Conservation (phyloP, 768 basidiomycete species). For the Phanerodontia chrysosporium region DNA sequence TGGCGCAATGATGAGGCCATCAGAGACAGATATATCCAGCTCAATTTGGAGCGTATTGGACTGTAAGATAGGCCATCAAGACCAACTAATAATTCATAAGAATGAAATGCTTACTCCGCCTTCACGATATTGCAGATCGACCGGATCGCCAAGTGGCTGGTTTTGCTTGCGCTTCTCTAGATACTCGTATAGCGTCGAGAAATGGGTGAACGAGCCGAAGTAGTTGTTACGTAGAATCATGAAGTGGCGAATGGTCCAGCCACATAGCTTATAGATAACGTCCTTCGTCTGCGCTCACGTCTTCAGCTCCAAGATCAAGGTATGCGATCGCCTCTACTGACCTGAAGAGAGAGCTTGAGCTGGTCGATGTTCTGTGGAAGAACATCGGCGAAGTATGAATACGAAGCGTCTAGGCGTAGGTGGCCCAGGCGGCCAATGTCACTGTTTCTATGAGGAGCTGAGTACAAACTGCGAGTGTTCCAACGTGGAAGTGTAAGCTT, state of each 20-base stretch:
- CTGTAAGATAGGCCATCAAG: conserved; percentile 33
- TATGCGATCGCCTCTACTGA: conserved; percentile 29
- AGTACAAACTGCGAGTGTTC: conserved; percentile 79
- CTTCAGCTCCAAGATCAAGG: not conserved
- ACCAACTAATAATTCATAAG: not conserved
- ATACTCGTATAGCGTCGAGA: conserved; percentile 84
- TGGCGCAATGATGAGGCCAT: conserved; percentile 59
- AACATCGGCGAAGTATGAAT: conserved; percentile 67
- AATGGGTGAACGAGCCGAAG: conserved; percentile 90
- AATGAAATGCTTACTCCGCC: conserved; percentile 52
- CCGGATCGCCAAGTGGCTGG: conserved; percentile 72
- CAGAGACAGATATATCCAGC: conserved; percentile 48
- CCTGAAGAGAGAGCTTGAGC: conserved; percentile 62
- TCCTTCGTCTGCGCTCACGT: conserved; percentile 40
- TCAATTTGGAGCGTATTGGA: conserved; percentile 80
- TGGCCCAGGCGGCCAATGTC: conserved; percentile 57
- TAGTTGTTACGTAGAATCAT: conserved; percentile 93
- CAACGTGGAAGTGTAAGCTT: conserved; percentile 77
- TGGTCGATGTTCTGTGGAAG: conserved; percentile 74
- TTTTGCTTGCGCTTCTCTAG: conserved; percentile 59
- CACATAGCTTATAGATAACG: conserved; percentile 64
- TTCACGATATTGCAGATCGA: conserved; percentile 73
- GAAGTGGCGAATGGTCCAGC: conserved; percentile 86
- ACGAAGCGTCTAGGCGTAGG: conserved; percentile 63
- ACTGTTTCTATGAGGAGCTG: conserved; percentile 49